These are phyloP conservation scores for Ceratobasidium sp. DNA, from an alignment of 1,284 basidiomycete genomes.

Conservation along the genomic window DNA sequence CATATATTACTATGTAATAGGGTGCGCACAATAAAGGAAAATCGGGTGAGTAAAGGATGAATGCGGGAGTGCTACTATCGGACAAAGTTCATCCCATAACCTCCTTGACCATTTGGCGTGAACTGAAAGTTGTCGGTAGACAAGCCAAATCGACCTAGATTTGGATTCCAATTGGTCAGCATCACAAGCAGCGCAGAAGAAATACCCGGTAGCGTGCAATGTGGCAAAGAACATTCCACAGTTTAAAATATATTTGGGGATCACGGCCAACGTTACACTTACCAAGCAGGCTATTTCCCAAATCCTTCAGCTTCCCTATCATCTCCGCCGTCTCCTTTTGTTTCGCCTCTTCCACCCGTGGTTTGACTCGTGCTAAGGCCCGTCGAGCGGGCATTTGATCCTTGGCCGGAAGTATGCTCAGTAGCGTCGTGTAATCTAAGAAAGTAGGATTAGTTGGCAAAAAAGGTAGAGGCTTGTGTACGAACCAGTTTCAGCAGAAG, in stretches of 20 bases:
- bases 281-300: conserved; percentile 93
- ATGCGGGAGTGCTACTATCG: conserved; percentile 43
- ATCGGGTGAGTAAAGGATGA: not conserved
- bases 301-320: conserved; percentile 88
- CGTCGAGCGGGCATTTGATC: conserved; percentile 59
- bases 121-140: conserved; percentile 96
- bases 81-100: conserved; percentile 90
- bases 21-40: too few relatives aligned
- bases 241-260: not conserved
- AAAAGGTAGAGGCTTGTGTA: not conserved
- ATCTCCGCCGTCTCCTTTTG: conserved; percentile 92
- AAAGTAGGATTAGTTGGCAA: conserved; percentile 28
- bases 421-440: conserved; percentile 77
- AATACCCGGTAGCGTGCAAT: not conserved
- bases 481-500: conserved; percentile 83
- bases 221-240: not conserved
- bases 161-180: not conserved
- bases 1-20: too few relatives aligned
- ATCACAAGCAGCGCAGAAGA: too few relatives aligned
- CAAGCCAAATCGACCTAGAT: conserved; percentile 79
- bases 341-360: conserved; percentile 74
- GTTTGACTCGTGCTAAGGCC: conserved; percentile 63
- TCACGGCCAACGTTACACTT: conserved; percentile 43
- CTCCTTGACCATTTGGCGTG: conserved; percentile 87
- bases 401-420: conserved; percentile 65